Conservation (phyloP, 176 grass and related monocot genomes). For the Triticum aestivum region IWGSC_CS_RefSeq_v2.1 NC_057796.1:398669597-398670096, state of each 20-base stretch:
- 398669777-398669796: neutral
- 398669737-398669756: conserved; percentile 1
- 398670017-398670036: neutral
- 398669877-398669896: neutral
- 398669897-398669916: neutral
- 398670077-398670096: neutral
- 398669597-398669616: neutral
- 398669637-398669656: neutral
- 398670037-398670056: neutral
- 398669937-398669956: too few species aligned
- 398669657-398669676: neutral
- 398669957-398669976: neutral
- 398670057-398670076: neutral
- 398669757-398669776: neutral
- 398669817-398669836: neutral
- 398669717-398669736: neutral
- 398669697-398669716: too few species aligned
- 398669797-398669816: too few species aligned
- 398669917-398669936: neutral
- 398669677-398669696: neutral
- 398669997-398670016: neutral
- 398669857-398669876: neutral
- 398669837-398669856: neutral
- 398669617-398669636: neutral
- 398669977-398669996: neutral